Evolutionary conservation across 257 asterid species (phyloP), one percentile per base, ranked within the genome.

Genomic region (Osmanthus fragrans): DNA sequence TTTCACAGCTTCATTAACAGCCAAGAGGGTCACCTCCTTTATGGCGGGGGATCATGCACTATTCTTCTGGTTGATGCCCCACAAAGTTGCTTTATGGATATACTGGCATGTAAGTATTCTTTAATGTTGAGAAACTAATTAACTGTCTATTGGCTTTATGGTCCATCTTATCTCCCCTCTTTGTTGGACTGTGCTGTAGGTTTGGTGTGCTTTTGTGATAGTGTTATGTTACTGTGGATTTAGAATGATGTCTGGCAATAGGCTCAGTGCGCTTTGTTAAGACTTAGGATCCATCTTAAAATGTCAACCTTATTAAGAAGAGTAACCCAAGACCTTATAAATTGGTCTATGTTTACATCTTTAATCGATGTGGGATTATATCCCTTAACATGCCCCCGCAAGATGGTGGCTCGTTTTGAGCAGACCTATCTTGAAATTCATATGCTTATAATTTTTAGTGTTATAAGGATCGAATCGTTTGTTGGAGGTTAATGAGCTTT

Each of bases 21-120:
- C 97, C 81, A 93, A 85, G 87, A 86, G 83, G 87, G 91, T 90
- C 47, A 40, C 82, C 64, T 75, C 89, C 63, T 81, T 75, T 74
- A 36, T 49, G 6, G 76, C 81, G 19, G 86, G 76, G 42, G 92
- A 90, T 86, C 89, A 85, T 47, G 82, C 90, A n/a, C 49, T 74
- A 77, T 93, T 90, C 83, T 96, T 93, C 89, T 95, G 97, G 98
- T 86, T 93, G 89, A 96, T 96, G 98, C 97, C 99, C 72, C 99
- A 96, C 84, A 90, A 90, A 83, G 97, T 93, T 79, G 96, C 98
- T 0, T 39, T 93, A 29, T 92, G 97, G 98, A 96, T 96, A 85
- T 93, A 96, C 85, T 96, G 97, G 98, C 97, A 96, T 80, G 99
- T 96, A 81, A 87, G 96, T 71, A 21, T 70, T 65, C 69, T 72